These are phyloP conservation scores for Lasiosphaeria miniovina DNA, from an alignment of 495 filamentous ascomycete genomes.

Conservation along the genomic window DNA sequence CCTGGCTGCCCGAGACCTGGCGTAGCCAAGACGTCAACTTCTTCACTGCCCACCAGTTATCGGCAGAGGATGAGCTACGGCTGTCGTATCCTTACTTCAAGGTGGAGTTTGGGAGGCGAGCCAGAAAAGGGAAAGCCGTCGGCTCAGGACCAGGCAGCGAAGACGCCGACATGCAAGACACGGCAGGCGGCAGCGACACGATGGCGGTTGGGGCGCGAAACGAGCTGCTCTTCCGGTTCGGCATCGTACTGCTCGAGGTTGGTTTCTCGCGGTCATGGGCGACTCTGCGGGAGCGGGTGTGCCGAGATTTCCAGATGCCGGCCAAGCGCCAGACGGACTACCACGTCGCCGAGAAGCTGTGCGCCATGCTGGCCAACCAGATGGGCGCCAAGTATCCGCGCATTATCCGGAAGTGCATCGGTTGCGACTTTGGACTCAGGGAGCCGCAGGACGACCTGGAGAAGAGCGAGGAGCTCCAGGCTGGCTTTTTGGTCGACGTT, in stretches of 20 bases:
- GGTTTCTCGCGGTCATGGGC: constrained; percentile 5
- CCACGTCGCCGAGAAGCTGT: neutral
- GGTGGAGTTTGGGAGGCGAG: neutral
- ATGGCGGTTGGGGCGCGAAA: constrained; percentile 2
- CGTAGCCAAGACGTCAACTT: neutral
- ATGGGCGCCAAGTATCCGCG: neutral
- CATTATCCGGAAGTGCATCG: neutral
- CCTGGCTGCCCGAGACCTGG: constrained; percentile 2
- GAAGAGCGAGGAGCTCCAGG: neutral
- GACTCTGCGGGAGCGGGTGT: constrained; percentile 5
- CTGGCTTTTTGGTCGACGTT: neutral
- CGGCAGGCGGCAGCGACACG: neutral
- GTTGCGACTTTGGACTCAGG: constrained; percentile 5
- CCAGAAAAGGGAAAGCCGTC: neutral
- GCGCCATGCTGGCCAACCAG: neutral
- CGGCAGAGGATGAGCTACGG: no score
- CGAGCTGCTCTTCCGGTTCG: constrained; percentile 9
- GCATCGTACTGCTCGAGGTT: constrained; percentile 9
- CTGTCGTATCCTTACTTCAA: constrained; percentile 5
- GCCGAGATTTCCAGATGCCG: no score
- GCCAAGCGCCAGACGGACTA: neutral
- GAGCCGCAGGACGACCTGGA: neutral
- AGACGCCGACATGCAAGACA: neutral
- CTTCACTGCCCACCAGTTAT: neutral
- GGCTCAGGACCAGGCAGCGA: neutral